Base-by-base conservation (phyloP, 306 rosid genomes). In the Corylus americana region DNA sequence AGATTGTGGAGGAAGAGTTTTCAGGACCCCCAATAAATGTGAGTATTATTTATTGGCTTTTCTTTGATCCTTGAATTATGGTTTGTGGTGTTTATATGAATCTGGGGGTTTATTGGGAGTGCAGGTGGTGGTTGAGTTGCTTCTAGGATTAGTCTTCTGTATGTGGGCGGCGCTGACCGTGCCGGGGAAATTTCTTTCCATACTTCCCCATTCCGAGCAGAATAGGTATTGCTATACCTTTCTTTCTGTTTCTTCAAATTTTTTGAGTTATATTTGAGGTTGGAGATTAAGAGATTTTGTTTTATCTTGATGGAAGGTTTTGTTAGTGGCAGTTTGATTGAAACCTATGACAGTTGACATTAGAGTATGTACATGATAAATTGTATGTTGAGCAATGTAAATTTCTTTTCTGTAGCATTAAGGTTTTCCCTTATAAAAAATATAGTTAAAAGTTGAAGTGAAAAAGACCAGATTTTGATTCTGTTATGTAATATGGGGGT, bases 1-100 rank as follows among this genome's bases (percentile, higher is more conserved):
- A 94, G 93, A 94, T 94, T 73, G 90, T 79, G 64, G 97, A 94
- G 82, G 96, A 90, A 77, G 93, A 94, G 88, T 94, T 94, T 88
- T 88, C 96, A 3, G 92, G 92, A 18, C 92, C 96, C 80, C 98
- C 98, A 22, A 42, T 89, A 71, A 85, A 73, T 27, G 98, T 92
- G 74, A 87, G 86, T 17, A 13, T 77, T 61, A 6, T 48, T 66
- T 0, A 39, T 53, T 29, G 42, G 22, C 11, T 77, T 31, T 14
- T 35, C 68, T 62, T 13, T 55, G 53, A 17, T 17, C 71, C 1
- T 70, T 49, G 14, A 11, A 73, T 35, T 14, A 4, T 72, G 51
- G 74, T 20, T 57, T 77, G 45, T 12, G n/a, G 8, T 16, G 7
- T 74, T 64, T 22, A 7, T 31, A 49, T 78, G 73, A 25, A 2